A percentile compares a stretch with the other conserved stretches of the same genome.
These are phyloP conservation scores for Metarhizium album DNA, from an alignment of 2,329 filamentous ascomycete genomes.

Conservation along the genomic window DNA sequence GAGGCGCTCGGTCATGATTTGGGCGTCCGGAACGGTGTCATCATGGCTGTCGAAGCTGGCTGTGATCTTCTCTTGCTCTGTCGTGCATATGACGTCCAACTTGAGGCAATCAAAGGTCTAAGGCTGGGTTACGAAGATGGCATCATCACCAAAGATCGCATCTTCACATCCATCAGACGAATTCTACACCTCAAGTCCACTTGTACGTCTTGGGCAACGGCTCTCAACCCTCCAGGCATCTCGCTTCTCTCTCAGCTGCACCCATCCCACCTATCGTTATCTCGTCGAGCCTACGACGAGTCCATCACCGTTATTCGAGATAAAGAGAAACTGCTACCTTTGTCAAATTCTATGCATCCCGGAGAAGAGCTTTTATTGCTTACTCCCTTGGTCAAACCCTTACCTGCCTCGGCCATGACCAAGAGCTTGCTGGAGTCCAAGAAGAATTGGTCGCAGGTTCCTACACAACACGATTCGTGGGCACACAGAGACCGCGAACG, in stretches of 20 bases:
- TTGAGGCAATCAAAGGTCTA: conserved; percentile 82
- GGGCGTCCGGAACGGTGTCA: conserved; percentile 90
- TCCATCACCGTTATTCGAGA: conserved; percentile 91
- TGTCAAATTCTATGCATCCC: conserved; percentile 69
- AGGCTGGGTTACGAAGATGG: conserved; percentile 84
- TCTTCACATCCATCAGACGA: conserved; percentile 68
- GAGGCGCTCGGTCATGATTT: conserved; percentile 91
- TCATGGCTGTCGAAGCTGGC: conserved; percentile 94
- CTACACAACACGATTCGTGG: conserved; percentile 43
- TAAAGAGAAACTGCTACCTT: conserved; percentile 71
- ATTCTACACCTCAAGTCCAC: conserved; percentile 72
- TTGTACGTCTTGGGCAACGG: conserved; percentile 85
- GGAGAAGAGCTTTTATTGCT: conserved; percentile 84
- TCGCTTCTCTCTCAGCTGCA: conserved; percentile 70
- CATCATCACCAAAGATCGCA: conserved; percentile 70
- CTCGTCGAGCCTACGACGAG: conserved; percentile 76
- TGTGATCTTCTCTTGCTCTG: conserved; percentile 88
- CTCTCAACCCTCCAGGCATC: conserved; percentile 76
- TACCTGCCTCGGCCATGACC: conserved; percentile 81
- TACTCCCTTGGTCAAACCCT: conserved; percentile 79
- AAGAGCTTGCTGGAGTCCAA: conserved; percentile 53
- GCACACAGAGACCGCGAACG: conserved; percentile 44
- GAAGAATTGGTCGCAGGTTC: conserved; percentile 22
- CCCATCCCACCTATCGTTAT: conserved; percentile 69
- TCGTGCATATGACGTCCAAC: conserved; percentile 75